These are phyloP conservation scores for Pythium plurisporium DNA, from an alignment of 352 stramenopile genomes.

Conservation along the genomic window DNA sequence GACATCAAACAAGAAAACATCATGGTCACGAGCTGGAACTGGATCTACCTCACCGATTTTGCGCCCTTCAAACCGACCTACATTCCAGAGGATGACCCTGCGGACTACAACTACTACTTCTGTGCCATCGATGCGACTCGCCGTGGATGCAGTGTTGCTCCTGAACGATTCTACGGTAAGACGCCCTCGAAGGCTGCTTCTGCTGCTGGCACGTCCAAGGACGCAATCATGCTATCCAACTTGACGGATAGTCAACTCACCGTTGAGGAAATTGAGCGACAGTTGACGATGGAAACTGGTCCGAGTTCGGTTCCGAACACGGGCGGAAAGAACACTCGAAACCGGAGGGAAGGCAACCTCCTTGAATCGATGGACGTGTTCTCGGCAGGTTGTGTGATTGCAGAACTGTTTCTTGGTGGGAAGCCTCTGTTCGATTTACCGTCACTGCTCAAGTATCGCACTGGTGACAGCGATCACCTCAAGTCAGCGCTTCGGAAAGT, in stretches of 20 bases:
- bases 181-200: conserved; percentile 14
- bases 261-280: conserved; percentile 39
- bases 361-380: conserved; percentile 97
- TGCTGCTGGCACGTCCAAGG: conserved; percentile 32
- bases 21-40: conserved; percentile 97
- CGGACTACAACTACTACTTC: conserved; percentile 96
- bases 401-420: conserved; percentile 94
- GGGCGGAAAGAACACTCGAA: conserved; percentile 17
- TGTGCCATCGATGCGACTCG: conserved; percentile 78
- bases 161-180: conserved; percentile 88
- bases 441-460: conserved; percentile 86
- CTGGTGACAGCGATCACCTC: conserved; percentile 65
- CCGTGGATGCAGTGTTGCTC: conserved; percentile 94
- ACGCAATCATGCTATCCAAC: conserved; percentile 43
- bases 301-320: conserved; percentile 11
- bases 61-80: conserved; percentile 94
- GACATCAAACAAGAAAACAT: conserved; percentile 99
- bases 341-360: conserved; percentile 55
- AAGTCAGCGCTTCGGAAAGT: conserved; percentile 90
- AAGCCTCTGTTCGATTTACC: conserved; percentile 94
- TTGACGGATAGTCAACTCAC: conserved; percentile 34
- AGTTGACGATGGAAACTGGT: conserved; percentile 59
- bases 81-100: conserved; percentile 94
- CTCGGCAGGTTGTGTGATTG: conserved; percentile 96
- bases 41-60: conserved; percentile 97